Base-by-base conservation (phyloP, 2,329 filamentous ascomycete species). In the Venturia carpophila region DNA sequence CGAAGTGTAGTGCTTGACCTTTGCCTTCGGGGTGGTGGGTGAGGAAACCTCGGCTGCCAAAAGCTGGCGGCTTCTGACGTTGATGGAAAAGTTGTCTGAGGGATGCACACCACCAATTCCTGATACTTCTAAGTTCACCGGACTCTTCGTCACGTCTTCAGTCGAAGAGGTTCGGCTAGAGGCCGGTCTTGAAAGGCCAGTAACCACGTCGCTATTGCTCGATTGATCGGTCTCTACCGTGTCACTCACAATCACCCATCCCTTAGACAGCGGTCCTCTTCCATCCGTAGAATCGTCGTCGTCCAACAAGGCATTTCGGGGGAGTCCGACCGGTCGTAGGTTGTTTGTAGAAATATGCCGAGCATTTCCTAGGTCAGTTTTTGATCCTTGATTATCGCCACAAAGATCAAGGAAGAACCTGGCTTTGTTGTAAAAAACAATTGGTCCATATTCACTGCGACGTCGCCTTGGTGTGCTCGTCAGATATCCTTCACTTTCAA, bases 351-450 rank as follows among this genome's bases (percentile, higher is more conserved):
- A 52, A 17, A 39, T 34, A 27, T 63, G 41, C 21, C 45, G 21
- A 15, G 52, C 30, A n/a, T 63, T 37, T 19, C 21, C 43, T 13
- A 24, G 5, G 17, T 47, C 45, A 39, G 37, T 17, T n/a, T 63
- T 47, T 19, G n/a, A 15, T n/a, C 64, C 55, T 13, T 43, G 55
- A 55, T 13, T 78, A 69, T 92, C 88, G 1, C 87, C 87, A 19
- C 87, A 90, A 3, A 94, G 76, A 73, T 96, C 91, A 1, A 87
- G 92, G 73, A 87, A 94, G 73, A 94, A 96, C 0, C 84, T 84
- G 1, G 88, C 88, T 34, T 88, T 89, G 67, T 83, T 90, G 73
- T 93, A 95, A 71, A 92, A 95, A 21, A 93, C 91, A 69, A 95
- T 88, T 0, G 89, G 86, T 10, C 90, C 91, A 66, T 89, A 85